A percentile compares a stretch with the other conserved stretches of the same genome.
phyloP scores from a whole-genome alignment of 2,329 filamentous ascomycete genomes.

The Aspergillus piperis region DNA sequence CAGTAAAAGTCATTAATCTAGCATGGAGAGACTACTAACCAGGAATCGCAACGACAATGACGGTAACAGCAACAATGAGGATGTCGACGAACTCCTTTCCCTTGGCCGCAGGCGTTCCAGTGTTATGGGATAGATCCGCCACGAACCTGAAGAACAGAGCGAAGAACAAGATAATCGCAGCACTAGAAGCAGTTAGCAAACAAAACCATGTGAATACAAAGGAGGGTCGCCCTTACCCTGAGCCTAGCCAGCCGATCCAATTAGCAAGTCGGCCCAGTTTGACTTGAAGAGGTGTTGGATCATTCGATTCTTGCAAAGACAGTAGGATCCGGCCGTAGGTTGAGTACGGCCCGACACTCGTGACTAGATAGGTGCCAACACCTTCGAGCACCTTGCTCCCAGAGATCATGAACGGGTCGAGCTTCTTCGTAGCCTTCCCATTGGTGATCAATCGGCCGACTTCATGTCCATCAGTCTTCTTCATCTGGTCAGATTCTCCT shows the following conservation, averaged over 20 bases:
- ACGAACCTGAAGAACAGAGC: constrained; percentile 86
- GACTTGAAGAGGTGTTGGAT: constrained; percentile 74
- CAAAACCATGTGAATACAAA: no score
- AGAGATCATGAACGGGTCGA: constrained; percentile 77
- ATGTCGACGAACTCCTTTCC: constrained; percentile 76
- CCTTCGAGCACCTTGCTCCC: constrained; percentile 77
- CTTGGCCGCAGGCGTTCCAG: constrained; percentile 66
- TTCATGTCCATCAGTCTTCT: constrained; percentile 63
- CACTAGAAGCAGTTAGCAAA: constrained; percentile 31
- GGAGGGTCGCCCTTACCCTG: constrained; percentile 48
- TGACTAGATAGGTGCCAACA: constrained; percentile 72
- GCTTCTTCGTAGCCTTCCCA: constrained; percentile 54
- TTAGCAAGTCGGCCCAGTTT: constrained; percentile 75
- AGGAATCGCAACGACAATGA: constrained; percentile 77
- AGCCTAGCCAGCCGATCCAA: constrained; percentile 76
- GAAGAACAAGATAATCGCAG: constrained; percentile 78
- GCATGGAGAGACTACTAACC: constrained; percentile 27
- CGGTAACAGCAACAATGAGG: constrained; percentile 75
- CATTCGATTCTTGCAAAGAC: constrained; percentile 70
- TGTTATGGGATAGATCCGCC: constrained; percentile 61
- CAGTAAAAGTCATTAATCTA: constrained; percentile 11
- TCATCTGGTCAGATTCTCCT: constrained; percentile 71
- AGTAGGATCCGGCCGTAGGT: constrained; percentile 75
- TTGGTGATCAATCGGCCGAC: constrained; percentile 59
- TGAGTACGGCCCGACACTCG: constrained; percentile 71